phyloP scores from a whole-genome alignment of 257 asterid species.

The Linaria vulgaris region DNA sequence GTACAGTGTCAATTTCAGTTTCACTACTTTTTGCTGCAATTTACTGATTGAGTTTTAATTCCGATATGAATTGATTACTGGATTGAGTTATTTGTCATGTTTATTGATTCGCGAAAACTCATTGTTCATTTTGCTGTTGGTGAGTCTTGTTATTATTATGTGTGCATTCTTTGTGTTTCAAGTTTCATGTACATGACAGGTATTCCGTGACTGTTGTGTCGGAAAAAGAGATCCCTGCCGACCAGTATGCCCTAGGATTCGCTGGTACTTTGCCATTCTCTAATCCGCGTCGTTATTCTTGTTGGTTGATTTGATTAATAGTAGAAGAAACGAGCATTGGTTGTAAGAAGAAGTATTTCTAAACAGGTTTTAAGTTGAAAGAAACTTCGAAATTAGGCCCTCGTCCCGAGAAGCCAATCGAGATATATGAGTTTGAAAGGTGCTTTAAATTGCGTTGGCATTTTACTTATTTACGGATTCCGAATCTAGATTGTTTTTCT shows the following conservation, averaged over 20 bases:
- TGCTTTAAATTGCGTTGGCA: conserved; percentile 24
- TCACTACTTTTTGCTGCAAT: no score
- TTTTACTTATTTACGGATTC: background rate
- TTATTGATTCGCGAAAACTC: background rate
- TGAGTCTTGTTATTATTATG: no score
- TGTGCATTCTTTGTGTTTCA: background rate
- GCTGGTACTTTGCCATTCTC: conserved; percentile 52
- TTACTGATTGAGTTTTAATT: no score
- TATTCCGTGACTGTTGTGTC: conserved; percentile 76
- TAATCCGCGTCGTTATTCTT: no score
- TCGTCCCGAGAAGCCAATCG: conserved; percentile 91
- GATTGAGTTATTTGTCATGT: no score
- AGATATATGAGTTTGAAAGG: conserved; percentile 90
- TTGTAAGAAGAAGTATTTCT: no score
- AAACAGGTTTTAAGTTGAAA: conserved; percentile 77
- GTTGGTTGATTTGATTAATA: no score
- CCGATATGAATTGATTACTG: no score
- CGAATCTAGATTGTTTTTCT: background rate
- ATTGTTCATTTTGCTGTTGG: no score
- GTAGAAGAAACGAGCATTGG: no score
- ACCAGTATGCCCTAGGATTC: conserved; percentile 74
- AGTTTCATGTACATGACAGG: conserved; percentile 41
- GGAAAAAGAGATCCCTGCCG: conserved; percentile 62
- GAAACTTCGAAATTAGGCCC: conserved; percentile 85
- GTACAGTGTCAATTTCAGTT: no score